Conservation (phyloP, 768 basidiomycete genomes). For the Collybia sordida region DNA sequence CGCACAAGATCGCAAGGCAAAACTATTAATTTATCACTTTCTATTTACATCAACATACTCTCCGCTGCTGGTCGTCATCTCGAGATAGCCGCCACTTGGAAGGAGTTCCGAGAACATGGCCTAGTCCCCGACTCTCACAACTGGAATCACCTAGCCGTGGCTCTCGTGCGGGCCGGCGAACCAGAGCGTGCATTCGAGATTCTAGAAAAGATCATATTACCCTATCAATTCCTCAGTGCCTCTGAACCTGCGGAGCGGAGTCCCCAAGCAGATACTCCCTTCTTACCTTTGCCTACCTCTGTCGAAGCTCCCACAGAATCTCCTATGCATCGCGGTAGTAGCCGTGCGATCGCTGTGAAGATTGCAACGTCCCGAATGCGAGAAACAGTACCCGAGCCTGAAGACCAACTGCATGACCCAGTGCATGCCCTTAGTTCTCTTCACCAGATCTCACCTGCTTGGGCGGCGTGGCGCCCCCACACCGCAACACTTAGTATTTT, state of each 20-base stretch:
- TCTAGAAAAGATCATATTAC: constrained; percentile 74
- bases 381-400: constrained; percentile 10
- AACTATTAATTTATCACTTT: constrained; percentile 74
- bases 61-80: constrained; percentile 61
- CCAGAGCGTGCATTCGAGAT: constrained; percentile 83
- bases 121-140: constrained; percentile 86
- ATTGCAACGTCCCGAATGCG: constrained; percentile 11
- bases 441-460: constrained; percentile 61
- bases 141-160: constrained; percentile 84
- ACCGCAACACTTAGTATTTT: constrained; percentile 46
- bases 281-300: constrained; percentile 28
- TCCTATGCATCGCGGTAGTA: constrained; percentile 24
- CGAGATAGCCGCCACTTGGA: constrained; percentile 69
- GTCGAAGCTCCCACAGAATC: constrained; percentile 24
- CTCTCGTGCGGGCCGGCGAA: constrained; percentile 78
- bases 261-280: constrained; percentile 35
- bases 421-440: constrained; percentile 61
- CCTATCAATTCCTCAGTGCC: constrained; percentile 39
- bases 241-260: constrained; percentile 23
- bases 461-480: constrained; percentile 70
- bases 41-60: constrained; percentile 77
- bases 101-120: constrained; percentile 54
- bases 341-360: constrained; percentile 22
- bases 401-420: constrained; percentile 40
- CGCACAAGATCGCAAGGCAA: constrained; percentile 35